Evolutionary conservation across 257 asterid species (phyloP).

Genomic region (Prunella vulgaris): DNA sequence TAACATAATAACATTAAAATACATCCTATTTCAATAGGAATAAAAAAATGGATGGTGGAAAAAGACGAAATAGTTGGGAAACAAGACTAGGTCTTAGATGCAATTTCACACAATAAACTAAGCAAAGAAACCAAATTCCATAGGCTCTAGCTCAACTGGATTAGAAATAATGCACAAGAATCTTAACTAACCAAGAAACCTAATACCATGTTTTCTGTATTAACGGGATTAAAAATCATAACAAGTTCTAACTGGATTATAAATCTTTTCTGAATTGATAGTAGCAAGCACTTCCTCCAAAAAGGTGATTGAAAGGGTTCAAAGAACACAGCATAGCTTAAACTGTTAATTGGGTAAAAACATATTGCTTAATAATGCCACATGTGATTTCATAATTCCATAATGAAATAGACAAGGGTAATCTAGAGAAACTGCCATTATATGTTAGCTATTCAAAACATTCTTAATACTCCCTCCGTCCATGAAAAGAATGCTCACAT

Average conservation of each 20-base stretch:
- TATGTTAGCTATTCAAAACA: background rate
- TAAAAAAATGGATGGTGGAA: background rate
- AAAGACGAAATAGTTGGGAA: background rate
- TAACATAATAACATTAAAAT: constrained; percentile 19
- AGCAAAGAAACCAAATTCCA: background rate
- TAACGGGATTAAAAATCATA: too few species aligned
- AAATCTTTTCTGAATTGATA: background rate
- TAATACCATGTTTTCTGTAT: too few species aligned
- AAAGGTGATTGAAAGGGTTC: background rate
- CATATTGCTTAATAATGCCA: too few species aligned
- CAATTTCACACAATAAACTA: background rate
- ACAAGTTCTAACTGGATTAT: too few species aligned
- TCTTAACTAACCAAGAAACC: background rate
- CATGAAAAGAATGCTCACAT: too few species aligned
- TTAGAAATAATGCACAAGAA: background rate
- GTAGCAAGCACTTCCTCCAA: background rate
- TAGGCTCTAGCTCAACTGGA: background rate
- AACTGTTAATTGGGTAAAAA: too few species aligned
- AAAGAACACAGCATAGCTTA: background rate
- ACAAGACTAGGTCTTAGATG: background rate
- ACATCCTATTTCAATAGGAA: constrained; percentile 1
- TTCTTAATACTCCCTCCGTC: too few species aligned
- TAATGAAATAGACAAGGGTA: background rate
- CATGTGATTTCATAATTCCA: background rate
- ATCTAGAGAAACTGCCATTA: background rate